These are phyloP conservation scores for Yamadazyma triangularis DNA, from an alignment of 1,139 yeast species.

Conservation along the genomic window DNA sequence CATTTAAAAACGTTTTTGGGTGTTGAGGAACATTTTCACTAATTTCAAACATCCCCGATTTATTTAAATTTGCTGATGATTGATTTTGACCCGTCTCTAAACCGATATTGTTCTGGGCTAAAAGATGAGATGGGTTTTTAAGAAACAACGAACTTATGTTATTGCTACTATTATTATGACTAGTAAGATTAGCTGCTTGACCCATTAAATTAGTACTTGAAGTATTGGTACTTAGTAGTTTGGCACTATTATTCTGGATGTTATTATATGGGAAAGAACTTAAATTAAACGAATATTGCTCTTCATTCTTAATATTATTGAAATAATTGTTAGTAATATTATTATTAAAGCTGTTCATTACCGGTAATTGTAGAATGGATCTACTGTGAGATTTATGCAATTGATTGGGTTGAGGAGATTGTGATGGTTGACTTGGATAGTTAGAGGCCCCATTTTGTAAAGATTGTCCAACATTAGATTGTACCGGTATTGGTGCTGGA, in stretches of 20 bases:
- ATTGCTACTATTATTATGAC: conserved; percentile 15
- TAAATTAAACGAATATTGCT: conserved; percentile 31
- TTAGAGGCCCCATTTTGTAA: no score
- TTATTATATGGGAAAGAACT: conserved; percentile 27
- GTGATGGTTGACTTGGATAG: no score
- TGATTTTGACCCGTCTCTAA: conserved; percentile 4
- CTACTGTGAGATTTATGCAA: not conserved
- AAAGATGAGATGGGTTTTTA: conserved; percentile 10
- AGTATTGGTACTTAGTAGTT: conserved; percentile 1
- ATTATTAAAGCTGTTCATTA: conserved; percentile 23
- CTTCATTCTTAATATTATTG: conserved; percentile 21
- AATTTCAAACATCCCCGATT: conserved; percentile 20
- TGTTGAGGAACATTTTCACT: conserved; percentile 30
- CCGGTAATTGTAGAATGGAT: conserved; percentile 9
- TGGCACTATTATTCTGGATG: conserved; percentile 4
- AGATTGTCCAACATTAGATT: no score
- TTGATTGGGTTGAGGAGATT: not conserved
- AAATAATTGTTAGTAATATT: conserved; percentile 34
- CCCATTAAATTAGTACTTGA: not conserved
- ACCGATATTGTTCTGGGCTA: not conserved
- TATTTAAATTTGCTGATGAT: conserved; percentile 7
- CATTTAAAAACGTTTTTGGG: conserved; percentile 39
- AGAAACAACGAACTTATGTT: conserved; percentile 20
- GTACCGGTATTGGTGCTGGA: no score
- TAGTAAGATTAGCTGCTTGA: conserved; percentile 5